Base-by-base conservation (phyloP, 2,329 filamentous ascomycete species). In the Pseudogymnoascus sp. region DNA sequence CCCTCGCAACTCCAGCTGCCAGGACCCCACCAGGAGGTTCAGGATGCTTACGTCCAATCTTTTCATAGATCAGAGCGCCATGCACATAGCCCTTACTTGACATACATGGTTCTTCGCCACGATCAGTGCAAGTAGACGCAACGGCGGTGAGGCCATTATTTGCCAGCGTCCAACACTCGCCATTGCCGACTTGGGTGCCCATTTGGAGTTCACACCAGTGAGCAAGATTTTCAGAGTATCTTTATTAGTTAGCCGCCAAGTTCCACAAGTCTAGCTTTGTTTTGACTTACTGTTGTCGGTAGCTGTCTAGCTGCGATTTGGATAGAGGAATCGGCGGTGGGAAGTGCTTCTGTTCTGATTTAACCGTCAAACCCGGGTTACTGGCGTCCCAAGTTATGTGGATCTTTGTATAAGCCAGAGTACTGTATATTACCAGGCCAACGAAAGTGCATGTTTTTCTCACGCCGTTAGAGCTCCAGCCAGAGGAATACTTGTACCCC, bases 131-230 rank as follows among this genome's bases (percentile, higher is more conserved):
- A 3, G 65, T 65, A 19, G 61, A 60, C 4, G 69, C 70, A 19
- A 74, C 63, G 4, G 68, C 68, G 37, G 69, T 63, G 3, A 75
- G 66, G 3, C 69, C 74, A 37, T 72, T 66, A 35, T 71, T 67
- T 6, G 74, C 73, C 14, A 76, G 67, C 3, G 74, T 75, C 74
- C 75, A 76, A 62, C 75, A 76, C 62, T 76, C 73, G 4, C 75
- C 74, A 63, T 76, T 70, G 10, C 74, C 75, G 3, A 77, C 73
- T 63, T 71, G 67, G 10, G 63, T 64, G 2, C 73, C 74, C 28
- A 73, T 66, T 56, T 68, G 63, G 3, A 64, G 63, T 59, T 72
- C 68, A 31, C 70, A 70, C 71, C 71, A 77, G 4, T 59, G 38
- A 6, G 74, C 72, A 38, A 77, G 66, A 19, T 66, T 62, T 6